phyloP scores from a whole-genome alignment of 345 rosid genomes.

The Isatis tinctoria region DNA sequence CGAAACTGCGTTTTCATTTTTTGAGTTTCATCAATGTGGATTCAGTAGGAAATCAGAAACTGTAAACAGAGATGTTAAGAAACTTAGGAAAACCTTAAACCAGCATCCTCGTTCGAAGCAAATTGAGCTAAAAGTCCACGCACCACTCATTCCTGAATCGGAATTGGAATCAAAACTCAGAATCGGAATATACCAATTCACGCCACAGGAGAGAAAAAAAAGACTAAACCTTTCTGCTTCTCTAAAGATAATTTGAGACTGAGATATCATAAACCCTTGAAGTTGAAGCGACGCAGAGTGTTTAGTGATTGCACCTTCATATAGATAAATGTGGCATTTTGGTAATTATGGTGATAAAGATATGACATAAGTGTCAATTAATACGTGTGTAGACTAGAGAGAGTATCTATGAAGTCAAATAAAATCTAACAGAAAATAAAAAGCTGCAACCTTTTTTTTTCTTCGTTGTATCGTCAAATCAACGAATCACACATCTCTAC shows the following conservation, averaged over 20 bases:
- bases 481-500: not conserved
- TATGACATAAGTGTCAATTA: not conserved
- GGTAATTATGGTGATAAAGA: not conserved
- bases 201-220: not conserved
- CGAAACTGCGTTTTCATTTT: not conserved
- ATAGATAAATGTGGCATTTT: not conserved
- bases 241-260: too few relatives aligned
- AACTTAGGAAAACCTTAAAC: not conserved
- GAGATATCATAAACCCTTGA: not conserved
- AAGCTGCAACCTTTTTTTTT: not conserved
- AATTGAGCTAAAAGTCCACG: constrained; percentile 12
- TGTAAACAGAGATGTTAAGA: not conserved
- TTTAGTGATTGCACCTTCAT: too few relatives aligned
- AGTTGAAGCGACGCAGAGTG: not conserved
- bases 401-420: not conserved
- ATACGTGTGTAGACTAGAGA: not conserved
- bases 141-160: constrained; percentile 10
- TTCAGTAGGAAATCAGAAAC: not conserved
- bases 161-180: not conserved
- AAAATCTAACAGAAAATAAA: not conserved
- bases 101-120: constrained; percentile 27
- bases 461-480: not conserved
- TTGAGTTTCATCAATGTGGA: not conserved
- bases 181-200: not conserved
- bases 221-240: not conserved